phyloP scores from a whole-genome alignment of 352 stramenopile genomes.

The Pythium utonaiense region DNA sequence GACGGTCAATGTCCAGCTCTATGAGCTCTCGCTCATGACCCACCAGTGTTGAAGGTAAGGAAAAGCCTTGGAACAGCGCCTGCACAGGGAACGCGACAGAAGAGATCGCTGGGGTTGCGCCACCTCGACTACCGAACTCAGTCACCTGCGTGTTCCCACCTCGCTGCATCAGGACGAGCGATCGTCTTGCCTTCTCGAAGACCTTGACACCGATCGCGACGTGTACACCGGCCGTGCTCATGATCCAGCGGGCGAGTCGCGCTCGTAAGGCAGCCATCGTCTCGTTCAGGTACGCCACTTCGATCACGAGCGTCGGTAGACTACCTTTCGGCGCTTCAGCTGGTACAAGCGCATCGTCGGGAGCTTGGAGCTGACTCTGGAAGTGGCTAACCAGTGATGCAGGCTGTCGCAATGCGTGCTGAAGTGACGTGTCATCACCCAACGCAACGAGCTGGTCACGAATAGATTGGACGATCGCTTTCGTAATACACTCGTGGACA shows the following conservation, averaged over 20 bases:
- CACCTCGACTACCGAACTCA: not conserved
- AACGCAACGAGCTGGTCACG: conserved; percentile 2
- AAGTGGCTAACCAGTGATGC: not conserved
- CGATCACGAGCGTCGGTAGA: not conserved
- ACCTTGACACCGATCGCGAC: conserved; percentile 2
- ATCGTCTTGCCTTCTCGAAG: not conserved
- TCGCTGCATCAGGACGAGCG: conserved; percentile 1
- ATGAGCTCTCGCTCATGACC: not conserved
- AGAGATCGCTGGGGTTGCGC: not conserved
- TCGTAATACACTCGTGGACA: conserved; percentile 2
- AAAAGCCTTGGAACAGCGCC: not conserved
- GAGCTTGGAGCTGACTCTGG: not conserved
- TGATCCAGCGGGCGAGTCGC: not conserved
- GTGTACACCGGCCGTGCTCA: not conserved
- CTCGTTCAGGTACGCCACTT: conserved; percentile 4
- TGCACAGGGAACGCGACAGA: not conserved
- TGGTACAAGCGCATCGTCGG: conserved; percentile 6
- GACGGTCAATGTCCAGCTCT: not conserved
- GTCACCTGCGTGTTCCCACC: not conserved
- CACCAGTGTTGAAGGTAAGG: not conserved
- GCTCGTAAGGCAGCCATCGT: not conserved
- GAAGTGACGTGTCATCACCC: not conserved
- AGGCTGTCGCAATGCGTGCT: not conserved
- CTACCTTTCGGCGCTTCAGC: not conserved
- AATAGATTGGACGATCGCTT: conserved; percentile 1